A percentile compares a stretch with the other conserved stretches of the same genome.
Evolutionary conservation across 2,329 filamentous ascomycete genomes (phyloP).

Genomic region (Aquanectria penicillioides): DNA sequence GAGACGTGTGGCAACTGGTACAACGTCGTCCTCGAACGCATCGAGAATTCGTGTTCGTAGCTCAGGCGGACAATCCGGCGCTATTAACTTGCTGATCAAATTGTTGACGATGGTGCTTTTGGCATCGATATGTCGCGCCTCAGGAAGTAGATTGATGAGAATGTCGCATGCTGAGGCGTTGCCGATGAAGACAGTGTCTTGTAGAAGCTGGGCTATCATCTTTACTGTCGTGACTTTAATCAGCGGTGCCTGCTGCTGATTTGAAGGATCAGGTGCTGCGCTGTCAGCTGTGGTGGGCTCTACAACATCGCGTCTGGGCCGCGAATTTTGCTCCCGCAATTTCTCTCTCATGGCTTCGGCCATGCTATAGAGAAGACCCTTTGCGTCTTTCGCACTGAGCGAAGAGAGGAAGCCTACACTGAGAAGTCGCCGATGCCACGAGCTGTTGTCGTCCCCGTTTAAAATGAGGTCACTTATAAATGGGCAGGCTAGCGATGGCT

Average conservation of each 20-base stretch:
- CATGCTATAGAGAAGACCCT: constrained; percentile 41
- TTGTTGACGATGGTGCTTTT: constrained; percentile 42
- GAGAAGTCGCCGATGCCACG: constrained; percentile 47
- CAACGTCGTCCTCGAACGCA: constrained; percentile 36
- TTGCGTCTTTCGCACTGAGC: constrained; percentile 39
- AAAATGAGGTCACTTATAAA: constrained; percentile 45
- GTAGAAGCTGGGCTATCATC: constrained; percentile 49
- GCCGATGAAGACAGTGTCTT: constrained; percentile 41
- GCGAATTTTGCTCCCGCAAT: constrained; percentile 39
- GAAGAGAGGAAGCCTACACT: constrained; percentile 38
- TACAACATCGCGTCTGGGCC: constrained; percentile 1
- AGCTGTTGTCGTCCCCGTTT: constrained; percentile 42
- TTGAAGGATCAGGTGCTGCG: too few relatives aligned
- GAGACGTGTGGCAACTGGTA: constrained; percentile 44
- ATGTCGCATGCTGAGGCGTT: constrained; percentile 39
- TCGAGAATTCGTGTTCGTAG: constrained; percentile 38
- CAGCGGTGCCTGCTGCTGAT: constrained; percentile 20
- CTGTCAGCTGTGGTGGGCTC: too few relatives aligned
- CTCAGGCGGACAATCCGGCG: constrained; percentile 16
- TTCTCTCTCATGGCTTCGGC: constrained; percentile 41
- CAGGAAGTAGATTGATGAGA: constrained; percentile 41
- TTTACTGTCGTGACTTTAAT: constrained; percentile 51
- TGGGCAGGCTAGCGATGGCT: constrained; percentile 42
- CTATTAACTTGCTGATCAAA: constrained; percentile 38
- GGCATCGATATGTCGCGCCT: constrained; percentile 47